Evolutionary conservation across 371 early-diverging fungal genomes (phyloP).

Genomic region (Basidiobolus meristosporus): DNA sequence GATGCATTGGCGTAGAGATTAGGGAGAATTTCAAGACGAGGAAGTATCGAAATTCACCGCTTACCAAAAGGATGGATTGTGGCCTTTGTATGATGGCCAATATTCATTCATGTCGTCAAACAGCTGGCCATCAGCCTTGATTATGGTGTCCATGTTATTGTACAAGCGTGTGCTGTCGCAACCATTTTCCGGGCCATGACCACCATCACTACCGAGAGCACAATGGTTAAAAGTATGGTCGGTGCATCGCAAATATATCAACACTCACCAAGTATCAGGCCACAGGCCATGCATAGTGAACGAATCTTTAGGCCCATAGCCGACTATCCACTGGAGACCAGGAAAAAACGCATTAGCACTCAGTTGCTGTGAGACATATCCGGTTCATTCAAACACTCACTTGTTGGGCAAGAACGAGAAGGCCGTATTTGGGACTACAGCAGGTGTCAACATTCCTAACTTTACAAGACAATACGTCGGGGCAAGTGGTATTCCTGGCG

Average conservation of each 20-base stretch:
- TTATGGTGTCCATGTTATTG: slow-evolving; percentile 21
- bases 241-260: slow-evolving; percentile 1
- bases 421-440: slow-evolving; percentile 38
- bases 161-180: slow-evolving; percentile 40
- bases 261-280: slow-evolving; percentile 43
- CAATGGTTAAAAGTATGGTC: slow-evolving; percentile 2
- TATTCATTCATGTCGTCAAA: slow-evolving; percentile 31
- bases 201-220: slow-evolving; percentile 17
- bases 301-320: slow-evolving; percentile 22
- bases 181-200: slow-evolving; percentile 27
- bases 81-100: slow-evolving; percentile 56
- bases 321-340: slow-evolving; percentile 19
- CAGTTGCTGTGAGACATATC: neutral
- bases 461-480: slow-evolving; percentile 15
- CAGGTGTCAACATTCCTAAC: slow-evolving; percentile 22
- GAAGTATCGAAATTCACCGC: neutral
- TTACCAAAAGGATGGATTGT: slow-evolving; percentile 14
- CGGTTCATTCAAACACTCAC: neutral
- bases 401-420: slow-evolving; percentile 28
- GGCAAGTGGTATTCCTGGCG: slow-evolving; percentile 6
- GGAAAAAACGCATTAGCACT: neutral
- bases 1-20: neutral
- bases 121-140: slow-evolving; percentile 9
- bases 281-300: slow-evolving; percentile 65
- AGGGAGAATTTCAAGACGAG: neutral